Conservation (phyloP, 2,329 filamentous ascomycete species). For the Rhexocercosporidium sp. region DNA sequence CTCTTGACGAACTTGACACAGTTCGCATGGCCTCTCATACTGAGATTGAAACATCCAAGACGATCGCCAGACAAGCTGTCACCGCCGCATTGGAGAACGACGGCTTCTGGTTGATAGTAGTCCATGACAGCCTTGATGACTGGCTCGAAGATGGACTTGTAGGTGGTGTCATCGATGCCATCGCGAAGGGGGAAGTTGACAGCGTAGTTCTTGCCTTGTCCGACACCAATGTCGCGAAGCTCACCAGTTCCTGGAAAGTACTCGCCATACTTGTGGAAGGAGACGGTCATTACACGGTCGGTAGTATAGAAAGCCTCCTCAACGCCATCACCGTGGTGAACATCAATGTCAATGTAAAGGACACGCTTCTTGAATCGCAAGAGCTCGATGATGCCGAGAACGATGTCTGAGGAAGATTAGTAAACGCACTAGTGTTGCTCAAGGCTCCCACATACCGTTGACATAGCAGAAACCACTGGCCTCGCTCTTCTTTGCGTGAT, state of each 20-base stretch:
- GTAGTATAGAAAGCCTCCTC: conserved; percentile 94
- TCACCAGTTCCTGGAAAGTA: conserved; percentile 95
- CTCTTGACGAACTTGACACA: conserved; percentile 92
- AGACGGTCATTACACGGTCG: conserved; percentile 90
- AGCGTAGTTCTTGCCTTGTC: conserved; percentile 85
- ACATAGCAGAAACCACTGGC: conserved; percentile 98
- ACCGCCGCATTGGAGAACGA: conserved; percentile 94
- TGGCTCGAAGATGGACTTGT: conserved; percentile 90
- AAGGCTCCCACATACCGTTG: conserved; percentile 69
- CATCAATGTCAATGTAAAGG: conserved; percentile 97
- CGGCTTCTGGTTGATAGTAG: conserved; percentile 86
- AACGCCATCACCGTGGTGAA: conserved; percentile 91
- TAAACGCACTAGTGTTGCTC: conserved; percentile 17
- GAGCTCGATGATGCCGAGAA: conserved; percentile 91
- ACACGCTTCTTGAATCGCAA: conserved; percentile 90
- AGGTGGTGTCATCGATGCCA: conserved; percentile 87
- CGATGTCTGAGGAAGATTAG: conserved; percentile 76
- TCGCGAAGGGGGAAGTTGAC: conserved; percentile 92
- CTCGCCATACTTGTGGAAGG: conserved; percentile 95
- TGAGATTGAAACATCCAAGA: conserved; percentile 95
- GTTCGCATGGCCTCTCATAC: conserved; percentile 93
- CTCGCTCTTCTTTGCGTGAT: conserved; percentile 97
- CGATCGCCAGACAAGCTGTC: conserved; percentile 94
- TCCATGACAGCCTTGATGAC: conserved; percentile 86
- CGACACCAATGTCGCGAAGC: conserved; percentile 84